Evolutionary conservation across 768 basidiomycete genomes (phyloP).

Genomic region (Hygrophorus pudorinus): DNA sequence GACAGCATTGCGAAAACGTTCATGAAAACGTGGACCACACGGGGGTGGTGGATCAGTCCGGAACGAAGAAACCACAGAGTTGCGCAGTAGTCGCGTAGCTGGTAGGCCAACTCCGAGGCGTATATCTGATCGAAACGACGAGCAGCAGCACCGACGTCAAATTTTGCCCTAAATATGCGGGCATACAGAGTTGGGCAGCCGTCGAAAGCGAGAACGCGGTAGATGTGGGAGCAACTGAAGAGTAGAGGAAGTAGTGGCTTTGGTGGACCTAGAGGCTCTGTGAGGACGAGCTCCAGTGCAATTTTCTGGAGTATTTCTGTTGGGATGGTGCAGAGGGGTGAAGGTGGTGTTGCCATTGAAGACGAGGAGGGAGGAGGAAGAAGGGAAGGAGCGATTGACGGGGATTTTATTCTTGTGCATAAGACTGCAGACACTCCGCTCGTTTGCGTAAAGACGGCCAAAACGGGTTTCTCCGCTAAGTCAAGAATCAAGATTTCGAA

Average conservation of each 20-base stretch:
- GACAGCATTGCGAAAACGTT: constrained; percentile 40
- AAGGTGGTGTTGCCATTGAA: background rate
- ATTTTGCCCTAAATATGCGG: constrained; percentile 42
- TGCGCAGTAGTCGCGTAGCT: constrained; percentile 25
- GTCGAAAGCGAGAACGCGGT: constrained; percentile 23
- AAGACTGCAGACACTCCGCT: background rate
- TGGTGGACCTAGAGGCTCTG: constrained; percentile 36
- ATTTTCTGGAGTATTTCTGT: constrained; percentile 42
- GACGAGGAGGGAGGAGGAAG: constrained; percentile 7
- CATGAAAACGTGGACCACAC: constrained; percentile 31
- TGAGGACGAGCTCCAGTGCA: constrained; percentile 35
- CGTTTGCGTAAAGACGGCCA: background rate
- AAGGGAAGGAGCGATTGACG: background rate
- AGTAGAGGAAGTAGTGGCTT: constrained; percentile 37
- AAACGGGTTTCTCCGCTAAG: too few species aligned
- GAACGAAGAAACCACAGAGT: constrained; percentile 30
- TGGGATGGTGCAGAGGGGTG: constrained; percentile 23
- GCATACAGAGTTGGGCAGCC: constrained; percentile 34
- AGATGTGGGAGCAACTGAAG: constrained; percentile 29
- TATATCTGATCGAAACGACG: constrained; percentile 36
- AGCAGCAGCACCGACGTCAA: constrained; percentile 41
- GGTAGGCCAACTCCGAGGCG: constrained; percentile 18
- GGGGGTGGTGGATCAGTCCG: constrained; percentile 20
- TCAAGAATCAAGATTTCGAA: too few species aligned
- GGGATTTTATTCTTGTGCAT: background rate